Conservation (phyloP, 371 early-diverging fungal species). For the Umbelopsis sp. region DNA sequence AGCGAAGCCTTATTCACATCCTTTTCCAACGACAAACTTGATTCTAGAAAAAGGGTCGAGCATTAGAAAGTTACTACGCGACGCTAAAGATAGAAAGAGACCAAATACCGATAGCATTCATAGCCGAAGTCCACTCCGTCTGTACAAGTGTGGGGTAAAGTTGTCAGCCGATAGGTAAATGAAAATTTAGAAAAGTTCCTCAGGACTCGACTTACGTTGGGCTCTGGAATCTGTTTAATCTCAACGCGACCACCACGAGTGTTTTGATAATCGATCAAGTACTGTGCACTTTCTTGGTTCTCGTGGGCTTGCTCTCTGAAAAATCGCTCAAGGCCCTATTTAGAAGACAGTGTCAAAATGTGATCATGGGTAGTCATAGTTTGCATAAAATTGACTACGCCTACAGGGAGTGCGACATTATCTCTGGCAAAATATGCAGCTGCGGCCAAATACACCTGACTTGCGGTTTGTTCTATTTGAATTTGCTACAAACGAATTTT, state of each 20-base stretch:
- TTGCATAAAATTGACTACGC: neutral
- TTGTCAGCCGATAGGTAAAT: neutral
- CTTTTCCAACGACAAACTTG: constrained; percentile 44
- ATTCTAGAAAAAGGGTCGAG: constrained; percentile 24
- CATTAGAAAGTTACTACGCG: constrained; percentile 14
- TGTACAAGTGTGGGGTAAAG: constrained; percentile 21
- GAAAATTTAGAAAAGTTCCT: neutral
- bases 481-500: constrained; percentile 41
- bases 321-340: constrained; percentile 55
- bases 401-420: constrained; percentile 56
- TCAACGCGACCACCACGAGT: constrained; percentile 62
- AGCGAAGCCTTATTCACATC: constrained; percentile 67
- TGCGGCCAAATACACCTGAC: constrained; percentile 55
- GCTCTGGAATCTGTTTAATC: constrained; percentile 39
- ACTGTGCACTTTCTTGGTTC: constrained; percentile 45
- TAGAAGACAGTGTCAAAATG: neutral
- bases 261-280: constrained; percentile 64
- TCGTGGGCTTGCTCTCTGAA: constrained; percentile 66
- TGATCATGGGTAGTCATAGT: neutral
- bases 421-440: constrained; percentile 57
- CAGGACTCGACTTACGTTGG: constrained; percentile 29
- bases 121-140: constrained; percentile 42
- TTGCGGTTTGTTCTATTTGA: constrained; percentile 53
- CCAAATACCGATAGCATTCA: constrained; percentile 35
- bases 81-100: neutral